Conservation (phyloP, 2,329 filamentous ascomycete genomes). For the Ceratocystiopsis minuta region DNA sequence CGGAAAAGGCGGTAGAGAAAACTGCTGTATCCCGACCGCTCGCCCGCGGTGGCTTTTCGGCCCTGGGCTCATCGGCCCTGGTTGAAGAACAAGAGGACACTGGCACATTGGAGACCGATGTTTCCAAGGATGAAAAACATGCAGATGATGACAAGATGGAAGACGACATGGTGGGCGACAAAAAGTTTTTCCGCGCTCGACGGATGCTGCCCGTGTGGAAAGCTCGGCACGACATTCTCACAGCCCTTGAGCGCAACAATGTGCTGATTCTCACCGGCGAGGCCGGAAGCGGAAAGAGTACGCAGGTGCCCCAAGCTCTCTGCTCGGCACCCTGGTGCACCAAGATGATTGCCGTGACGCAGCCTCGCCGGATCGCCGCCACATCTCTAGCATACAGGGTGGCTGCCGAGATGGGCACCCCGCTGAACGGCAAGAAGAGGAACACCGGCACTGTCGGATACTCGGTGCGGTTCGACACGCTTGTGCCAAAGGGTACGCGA, state of each 20-base stretch:
- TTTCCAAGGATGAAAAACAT: no score
- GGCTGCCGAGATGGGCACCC: constrained; percentile 51
- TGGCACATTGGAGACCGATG: no score
- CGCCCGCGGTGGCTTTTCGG: no score
- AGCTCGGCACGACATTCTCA: constrained; percentile 50
- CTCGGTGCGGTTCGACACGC: constrained; percentile 84
- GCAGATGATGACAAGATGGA: no score
- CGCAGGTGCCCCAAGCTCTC: constrained; percentile 85
- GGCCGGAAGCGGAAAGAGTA: constrained; percentile 93
- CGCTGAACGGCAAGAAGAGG: constrained; percentile 18
- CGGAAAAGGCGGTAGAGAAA: no score
- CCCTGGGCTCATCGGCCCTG: no score
- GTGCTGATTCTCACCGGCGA: constrained; percentile 79
- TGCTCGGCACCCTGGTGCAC: constrained; percentile 69
- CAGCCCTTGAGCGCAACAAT: constrained; percentile 27
- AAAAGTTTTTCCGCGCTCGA: no score
- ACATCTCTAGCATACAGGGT: constrained; percentile 81
- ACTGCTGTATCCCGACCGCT: no score
- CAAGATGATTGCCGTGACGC: constrained; percentile 80
- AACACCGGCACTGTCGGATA: constrained; percentile 55
- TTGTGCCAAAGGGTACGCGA: constrained; percentile 59
- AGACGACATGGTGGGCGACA: no score
- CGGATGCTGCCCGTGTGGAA: constrained; percentile 56
- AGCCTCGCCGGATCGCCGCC: constrained; percentile 83
- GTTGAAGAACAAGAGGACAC: no score